Percentiles rank a stretch among this genome's conserved stretches.
Conservation (phyloP, 371 early-diverging fungal genomes). For the Cokeromyces recurvatus region DNA sequence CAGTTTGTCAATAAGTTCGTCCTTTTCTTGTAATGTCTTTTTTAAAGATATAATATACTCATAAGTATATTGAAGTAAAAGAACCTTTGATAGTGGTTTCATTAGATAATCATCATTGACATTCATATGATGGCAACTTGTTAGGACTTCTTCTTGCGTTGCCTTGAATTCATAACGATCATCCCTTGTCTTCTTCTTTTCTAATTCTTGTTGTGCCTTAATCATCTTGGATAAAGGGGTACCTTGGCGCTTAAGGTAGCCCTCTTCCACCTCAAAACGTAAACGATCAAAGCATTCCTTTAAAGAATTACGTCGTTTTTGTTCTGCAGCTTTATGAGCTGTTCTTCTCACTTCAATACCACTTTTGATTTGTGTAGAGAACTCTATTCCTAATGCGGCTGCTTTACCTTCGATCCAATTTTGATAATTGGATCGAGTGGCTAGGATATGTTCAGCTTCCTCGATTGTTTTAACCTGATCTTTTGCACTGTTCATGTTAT, state of each 20-base stretch:
- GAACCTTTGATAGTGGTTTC: slow-evolving; percentile 47
- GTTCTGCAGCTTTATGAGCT: slow-evolving; percentile 91
- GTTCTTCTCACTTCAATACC: slow-evolving; percentile 72
- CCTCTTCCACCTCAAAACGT: slow-evolving; percentile 62
- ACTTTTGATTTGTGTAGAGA: slow-evolving; percentile 63
- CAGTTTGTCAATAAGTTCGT: slow-evolving; percentile 11
- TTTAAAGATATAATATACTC: slow-evolving; percentile 57
- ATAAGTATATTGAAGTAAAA: slow-evolving; percentile 47
- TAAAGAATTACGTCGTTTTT: slow-evolving; percentile 87
- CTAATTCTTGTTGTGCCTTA: slow-evolving; percentile 24
- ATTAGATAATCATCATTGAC: slow-evolving; percentile 8
- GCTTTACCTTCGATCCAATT: slow-evolving; percentile 80
- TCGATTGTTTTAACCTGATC: slow-evolving; percentile 9
- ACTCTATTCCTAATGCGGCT: slow-evolving; percentile 67
- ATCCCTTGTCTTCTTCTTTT: neutral
- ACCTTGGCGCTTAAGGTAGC: slow-evolving; percentile 42
- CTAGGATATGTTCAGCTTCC: slow-evolving; percentile 51
- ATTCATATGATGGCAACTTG: too few species aligned
- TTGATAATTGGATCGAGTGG: slow-evolving; percentile 83
- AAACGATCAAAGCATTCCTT: slow-evolving; percentile 81
- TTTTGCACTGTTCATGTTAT: neutral
- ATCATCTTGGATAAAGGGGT: slow-evolving; percentile 20
- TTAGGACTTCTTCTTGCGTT: too few species aligned
- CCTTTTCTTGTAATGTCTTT: slow-evolving; percentile 21
- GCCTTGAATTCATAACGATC: too few species aligned